Evolutionary conservation across 805 yeast species (phyloP), one percentile per base, ranked within the genome.

Genomic region (Zygoascus bituminiphila): DNA sequence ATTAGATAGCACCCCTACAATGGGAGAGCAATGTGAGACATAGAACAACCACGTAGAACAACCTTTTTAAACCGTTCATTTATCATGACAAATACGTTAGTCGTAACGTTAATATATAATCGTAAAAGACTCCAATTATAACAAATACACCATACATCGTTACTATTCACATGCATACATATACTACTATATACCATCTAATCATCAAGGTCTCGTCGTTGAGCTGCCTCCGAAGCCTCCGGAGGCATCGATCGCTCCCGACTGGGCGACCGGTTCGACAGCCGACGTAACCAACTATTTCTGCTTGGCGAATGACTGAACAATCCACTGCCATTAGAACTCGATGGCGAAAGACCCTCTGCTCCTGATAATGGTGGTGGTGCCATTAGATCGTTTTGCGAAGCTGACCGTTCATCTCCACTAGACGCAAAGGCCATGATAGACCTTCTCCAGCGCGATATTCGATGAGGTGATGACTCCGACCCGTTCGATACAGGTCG

Each of bases 391-490:
- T 51, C 49, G 10, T 38, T 20, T 12, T 38, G 24, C 12, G 47
- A 37, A 5, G 33, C 44, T 10, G 40, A 45, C 5, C 21, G 39
- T 29, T 35, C 44, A 25, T 35, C 42, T 35, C 35, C 33, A 15
- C 45, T 23, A 31, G 37, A 42, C 24, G 49, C 47, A 42, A 54
- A 49, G 7, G 49, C 35, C 52, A 55, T 29, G 15, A 56, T 29
- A 10, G 58, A 55, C 20, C 58, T 44, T 24, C 60, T 45, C 60
- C 60, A 56, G 36, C 47, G 53, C 21, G 60, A 56, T 5, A 53
- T 51, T 21, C 44, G 45, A 10, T 54, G 45, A 10, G 53, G 49
- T 22, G 49, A 45, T 19, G 35, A 20, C 23, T 38, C 48, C 22
- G 25, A 29, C 23, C 17, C 46, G 24, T 39, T 29, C 31, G 29